Evolutionary conservation across 495 filamentous ascomycete species (phyloP), one percentile per base, ranked within the genome.

Genomic region (Hypoxylon cercidicola): DNA sequence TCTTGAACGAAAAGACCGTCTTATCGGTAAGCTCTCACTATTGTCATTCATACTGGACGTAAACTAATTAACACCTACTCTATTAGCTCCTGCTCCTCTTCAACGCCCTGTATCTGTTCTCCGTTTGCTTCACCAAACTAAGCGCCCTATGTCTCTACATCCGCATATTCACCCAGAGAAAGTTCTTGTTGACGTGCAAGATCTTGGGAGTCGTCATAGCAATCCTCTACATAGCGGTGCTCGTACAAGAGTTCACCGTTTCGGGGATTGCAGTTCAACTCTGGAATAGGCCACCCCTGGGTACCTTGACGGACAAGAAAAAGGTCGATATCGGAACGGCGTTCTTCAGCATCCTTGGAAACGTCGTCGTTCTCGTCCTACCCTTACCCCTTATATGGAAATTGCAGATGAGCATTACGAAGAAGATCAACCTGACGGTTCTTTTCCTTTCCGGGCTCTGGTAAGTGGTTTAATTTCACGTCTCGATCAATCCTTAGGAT

Each of bases 91-190:
- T 62, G 21, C 63, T 62, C 6, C 0, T 28, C 2, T 67, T 63
- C 46, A 45, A 66, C 13, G 0, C 47, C 34, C 3, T 63, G 11
- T 66, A 67, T 30, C 0, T 67, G 3, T 2, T 30, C 12, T 25
- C 39, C 7, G 56, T 78, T 6, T 68, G 47, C 25, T 73, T 75
- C 66, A 64, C 71, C 30, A 80, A 80, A 41, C 41, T 77, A 20
- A 74, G 75, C 23, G 75, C 78, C 40, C 43, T 81, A 8, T 58
- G 60, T 8, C 71, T 81, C 34, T 81, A 81, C 65, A 72, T 75
- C 23, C 71, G 75, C 46, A 64, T 79, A 28, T 78, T 81, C 51
- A 64, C 65, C 34, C 15, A 61, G 8, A 37, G n/a, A 37, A 32
- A 32, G 30, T 62, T 58, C 44, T 16, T 19, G 13, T 0, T 34